Percentiles rank a stretch among this genome's conserved stretches.
Evolutionary conservation across 2,329 filamentous ascomycete species (phyloP).

Genomic region (Neofusicoccum kwambonambiense): DNA sequence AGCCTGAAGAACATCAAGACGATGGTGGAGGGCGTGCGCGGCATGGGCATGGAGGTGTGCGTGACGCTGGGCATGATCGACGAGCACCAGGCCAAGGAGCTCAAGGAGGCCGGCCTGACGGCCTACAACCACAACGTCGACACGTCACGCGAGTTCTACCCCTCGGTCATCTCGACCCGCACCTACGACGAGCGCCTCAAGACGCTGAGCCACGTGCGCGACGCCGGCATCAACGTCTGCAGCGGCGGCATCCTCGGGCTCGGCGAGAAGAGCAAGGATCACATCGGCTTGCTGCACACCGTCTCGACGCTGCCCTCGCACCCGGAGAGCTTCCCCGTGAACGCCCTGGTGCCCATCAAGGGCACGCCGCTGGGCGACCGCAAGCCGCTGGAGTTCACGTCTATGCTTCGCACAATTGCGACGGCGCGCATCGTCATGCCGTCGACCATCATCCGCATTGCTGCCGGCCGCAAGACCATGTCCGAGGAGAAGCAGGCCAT

Average conservation of each 20-base stretch:
- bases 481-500: constrained; percentile 84
- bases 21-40: constrained; percentile 80
- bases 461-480: constrained; percentile 80
- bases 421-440: constrained; percentile 83
- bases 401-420: constrained; percentile 77
- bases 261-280: constrained; percentile 75
- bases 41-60: constrained; percentile 84
- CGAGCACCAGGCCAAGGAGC: constrained; percentile 71
- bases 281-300: constrained; percentile 79
- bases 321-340: constrained; percentile 89
- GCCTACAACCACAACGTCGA: constrained; percentile 96
- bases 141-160: constrained; percentile 86
- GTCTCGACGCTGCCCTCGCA: constrained; percentile 77
- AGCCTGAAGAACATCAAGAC: constrained; percentile 78
- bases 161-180: constrained; percentile 79
- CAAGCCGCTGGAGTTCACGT: constrained; percentile 71
- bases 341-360: constrained; percentile 86
- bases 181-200: constrained; percentile 83
- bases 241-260: constrained; percentile 85
- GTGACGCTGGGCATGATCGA: constrained; percentile 96
- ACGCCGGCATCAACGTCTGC: constrained; percentile 87
- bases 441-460: constrained; percentile 79
- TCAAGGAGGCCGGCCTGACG: constrained; percentile 80
- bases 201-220: constrained; percentile 75
- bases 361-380: constrained; percentile 79